phyloP scores from a whole-genome alignment of 2,329 filamentous ascomycete species.

The Dactylonectria macrodidyma region DNA sequence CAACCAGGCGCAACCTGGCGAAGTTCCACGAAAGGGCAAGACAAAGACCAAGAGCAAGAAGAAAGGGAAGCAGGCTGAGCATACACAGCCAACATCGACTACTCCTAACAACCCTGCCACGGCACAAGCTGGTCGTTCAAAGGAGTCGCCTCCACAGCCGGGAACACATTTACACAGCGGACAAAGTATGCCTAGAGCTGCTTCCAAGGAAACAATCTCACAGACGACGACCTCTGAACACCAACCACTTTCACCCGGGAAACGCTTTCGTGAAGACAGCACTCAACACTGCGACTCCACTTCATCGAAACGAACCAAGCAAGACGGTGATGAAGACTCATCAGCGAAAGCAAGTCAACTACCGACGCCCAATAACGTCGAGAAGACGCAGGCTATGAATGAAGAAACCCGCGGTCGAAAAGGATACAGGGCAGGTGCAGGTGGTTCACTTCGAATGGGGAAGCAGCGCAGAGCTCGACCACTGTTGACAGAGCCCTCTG shows the following conservation, averaged over 20 bases:
- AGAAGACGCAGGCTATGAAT: constrained; percentile 28
- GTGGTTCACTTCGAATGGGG: constrained; percentile 53
- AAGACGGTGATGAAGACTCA: neutral
- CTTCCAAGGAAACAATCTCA: neutral
- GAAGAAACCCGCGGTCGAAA: constrained; percentile 34
- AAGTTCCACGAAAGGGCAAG: constrained; percentile 30
- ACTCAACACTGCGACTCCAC: constrained; percentile 15
- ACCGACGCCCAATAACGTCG: neutral
- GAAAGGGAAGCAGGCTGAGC: constrained; percentile 33
- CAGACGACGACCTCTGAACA: neutral
- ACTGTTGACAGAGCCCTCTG: constrained; percentile 32
- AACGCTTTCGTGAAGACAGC: constrained; percentile 32
- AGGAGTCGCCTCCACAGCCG: neutral
- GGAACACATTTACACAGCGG: neutral
- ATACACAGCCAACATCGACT: constrained; percentile 1
- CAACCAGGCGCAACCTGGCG: constrained; percentile 1
- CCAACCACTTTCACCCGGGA: constrained; percentile 26
- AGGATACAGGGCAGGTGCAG: constrained; percentile 47
- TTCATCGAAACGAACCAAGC: constrained; percentile 37
- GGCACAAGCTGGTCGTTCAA: neutral
- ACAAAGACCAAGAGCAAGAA: constrained; percentile 48
- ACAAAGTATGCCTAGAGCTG: neutral
- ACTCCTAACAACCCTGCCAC: neutral
- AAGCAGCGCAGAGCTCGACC: constrained; percentile 49
- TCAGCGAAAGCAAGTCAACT: neutral